These are phyloP conservation scores for Paracoccidioides lutzii DNA, from an alignment of 2,329 filamentous ascomycete genomes.

Conservation along the genomic window DNA sequence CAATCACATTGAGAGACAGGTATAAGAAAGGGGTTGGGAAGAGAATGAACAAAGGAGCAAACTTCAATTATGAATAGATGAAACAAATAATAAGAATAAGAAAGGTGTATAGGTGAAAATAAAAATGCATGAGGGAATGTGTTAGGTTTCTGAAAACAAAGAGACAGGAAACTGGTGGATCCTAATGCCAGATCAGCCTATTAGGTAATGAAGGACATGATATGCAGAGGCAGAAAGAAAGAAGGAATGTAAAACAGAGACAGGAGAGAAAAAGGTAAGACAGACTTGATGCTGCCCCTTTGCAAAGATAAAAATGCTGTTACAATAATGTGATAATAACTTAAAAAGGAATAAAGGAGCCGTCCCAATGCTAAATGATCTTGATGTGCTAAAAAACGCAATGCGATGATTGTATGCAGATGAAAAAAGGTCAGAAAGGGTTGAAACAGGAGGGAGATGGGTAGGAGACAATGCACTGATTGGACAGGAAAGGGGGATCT, in stretches of 20 bases:
- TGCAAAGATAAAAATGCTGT: not conserved
- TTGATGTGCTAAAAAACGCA: not conserved
- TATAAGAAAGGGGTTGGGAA: no score
- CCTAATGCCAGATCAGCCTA: no score
- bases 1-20: no score
- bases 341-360: not conserved
- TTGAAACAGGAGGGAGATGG: not conserved
- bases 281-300: not conserved
- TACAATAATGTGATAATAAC: not conserved
- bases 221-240: not conserved
- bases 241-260: not conserved
- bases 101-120: not conserved
- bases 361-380: not conserved
- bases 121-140: not conserved
- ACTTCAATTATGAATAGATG: no score
- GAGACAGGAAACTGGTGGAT: not conserved
- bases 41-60: no score
- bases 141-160: not conserved
- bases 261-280: not conserved
- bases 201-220: not conserved
- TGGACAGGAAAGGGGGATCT: not conserved
- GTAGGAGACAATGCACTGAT: no score
- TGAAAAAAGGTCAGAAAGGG: not conserved
- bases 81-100: no score
- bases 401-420: not conserved